These are phyloP conservation scores for Lactifluus rugatus DNA, from an alignment of 768 basidiomycete genomes.

Conservation along the genomic window DNA sequence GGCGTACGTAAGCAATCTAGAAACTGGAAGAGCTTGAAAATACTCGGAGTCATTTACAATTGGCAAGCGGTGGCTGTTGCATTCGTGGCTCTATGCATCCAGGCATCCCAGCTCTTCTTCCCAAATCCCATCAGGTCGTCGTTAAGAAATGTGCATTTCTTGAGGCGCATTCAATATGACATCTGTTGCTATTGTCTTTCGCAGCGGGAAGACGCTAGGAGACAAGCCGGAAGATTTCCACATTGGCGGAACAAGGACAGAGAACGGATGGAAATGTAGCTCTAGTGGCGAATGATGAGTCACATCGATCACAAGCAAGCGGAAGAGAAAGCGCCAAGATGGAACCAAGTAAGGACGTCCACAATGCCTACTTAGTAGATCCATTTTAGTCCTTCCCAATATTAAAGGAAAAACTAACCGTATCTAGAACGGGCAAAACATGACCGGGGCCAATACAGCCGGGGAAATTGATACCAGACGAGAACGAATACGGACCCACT, in stretches of 20 bases:
- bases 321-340: background rate
- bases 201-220: background rate
- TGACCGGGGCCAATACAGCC: background rate
- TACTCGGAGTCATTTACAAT: background rate
- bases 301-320: background rate
- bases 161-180: background rate
- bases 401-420: background rate
- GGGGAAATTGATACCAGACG: background rate
- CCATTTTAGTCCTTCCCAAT: background rate
- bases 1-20: background rate
- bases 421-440: background rate
- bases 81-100: background rate
- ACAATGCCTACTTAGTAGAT: background rate
- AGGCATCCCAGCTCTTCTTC: background rate
- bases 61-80: background rate
- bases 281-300: background rate
- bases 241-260: background rate
- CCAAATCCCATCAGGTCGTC: too few relatives aligned
- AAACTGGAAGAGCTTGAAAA: background rate
- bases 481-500: background rate
- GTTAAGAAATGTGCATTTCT: background rate
- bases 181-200: background rate
- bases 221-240: background rate
- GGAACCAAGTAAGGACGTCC: background rate
- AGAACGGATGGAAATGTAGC: background rate